Conservation (phyloP, 164 flowering plant genomes). For the Berberis vulgaris region DNA sequence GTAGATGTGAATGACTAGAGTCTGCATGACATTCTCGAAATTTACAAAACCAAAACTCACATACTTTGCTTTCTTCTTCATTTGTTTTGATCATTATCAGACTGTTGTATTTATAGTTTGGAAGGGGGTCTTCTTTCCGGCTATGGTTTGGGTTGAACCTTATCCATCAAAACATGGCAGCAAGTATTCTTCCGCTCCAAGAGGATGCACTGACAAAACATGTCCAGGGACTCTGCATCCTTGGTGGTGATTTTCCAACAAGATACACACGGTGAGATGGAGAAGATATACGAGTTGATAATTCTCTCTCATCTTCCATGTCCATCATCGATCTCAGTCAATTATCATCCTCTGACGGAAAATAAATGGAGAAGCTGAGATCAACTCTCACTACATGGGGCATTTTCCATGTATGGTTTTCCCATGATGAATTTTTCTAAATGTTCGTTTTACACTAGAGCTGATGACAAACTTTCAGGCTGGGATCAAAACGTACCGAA, state of each 20-base stretch:
- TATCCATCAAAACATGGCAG: no score
- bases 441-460: no score
- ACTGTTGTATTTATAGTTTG: no score
- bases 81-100: no score
- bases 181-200: neutral
- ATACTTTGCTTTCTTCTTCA: no score
- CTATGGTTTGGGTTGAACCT: no score
- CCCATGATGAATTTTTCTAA: neutral
- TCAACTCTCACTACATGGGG: constrained; percentile 38
- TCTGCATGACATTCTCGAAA: no score
- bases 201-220: constrained; percentile 5
- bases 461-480: no score
- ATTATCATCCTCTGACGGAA: constrained; percentile 22
- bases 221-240: constrained; percentile 26
- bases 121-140: no score
- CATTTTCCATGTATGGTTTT: constrained; percentile 32
- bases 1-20: no score
- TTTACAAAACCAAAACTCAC: no score
- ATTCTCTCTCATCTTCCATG: constrained; percentile 18
- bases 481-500: neutral
- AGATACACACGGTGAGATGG: constrained; percentile 20
- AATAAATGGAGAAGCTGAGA: constrained; percentile 22
- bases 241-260: constrained; percentile 15
- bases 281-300: constrained; percentile 1
- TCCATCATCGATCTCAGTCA: constrained; percentile 37